Base-by-base conservation (phyloP, 768 basidiomycete genomes). In the Coprinellus micaceus region DNA sequence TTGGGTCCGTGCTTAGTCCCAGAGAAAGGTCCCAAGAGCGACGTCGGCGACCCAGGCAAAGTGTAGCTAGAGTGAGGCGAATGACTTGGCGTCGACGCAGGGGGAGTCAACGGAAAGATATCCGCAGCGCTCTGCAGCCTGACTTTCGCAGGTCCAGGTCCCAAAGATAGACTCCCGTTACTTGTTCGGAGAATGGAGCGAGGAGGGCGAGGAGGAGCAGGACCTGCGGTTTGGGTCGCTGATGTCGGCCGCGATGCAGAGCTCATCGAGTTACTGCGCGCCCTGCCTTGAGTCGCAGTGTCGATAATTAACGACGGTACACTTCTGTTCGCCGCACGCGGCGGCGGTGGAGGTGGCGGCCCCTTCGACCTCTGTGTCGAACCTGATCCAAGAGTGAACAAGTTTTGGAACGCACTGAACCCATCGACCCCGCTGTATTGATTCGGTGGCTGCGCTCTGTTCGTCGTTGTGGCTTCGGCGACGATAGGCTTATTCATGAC, bases 141-240 rank as follows among this genome's bases (percentile, higher is more conserved):
- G 10, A 25, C 47, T 40, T 50, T 51, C 19, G 24, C 24, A 41
- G 21, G 53, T 3, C 21, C 28, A 21, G 13, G 21, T 37, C n/a
- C 15, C 10, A 40, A n/a, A 21, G 50, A 44, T 19, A 44, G 22
- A 28, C 56, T 45, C 7, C 4, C 33, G 12, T 49, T 41, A 26
- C 56, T 57, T 25, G 66, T 65, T 28, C 68, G 61, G 4, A 68
- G 52, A 37, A 61, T 53, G 17, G 65, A 63, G 19, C 66, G 64
- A 26, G 64, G 63, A 21, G 61, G 61, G 15, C 61, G 54, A 26
- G 61, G 61, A 29, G 61, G 61, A 17, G 52, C 55, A 46, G 55
- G 30, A 30, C 33, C 13, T 9, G 47, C 36, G n/a, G n/a, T n/a
- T n/a, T n/a, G n/a, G n/a, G n/a, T n/a, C n/a, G n/a, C n/a, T n/a